Evolutionary conservation across 495 filamentous ascomycete genomes (phyloP), one percentile per base, ranked within the genome.

Genomic region (Platismatia glauca): DNA sequence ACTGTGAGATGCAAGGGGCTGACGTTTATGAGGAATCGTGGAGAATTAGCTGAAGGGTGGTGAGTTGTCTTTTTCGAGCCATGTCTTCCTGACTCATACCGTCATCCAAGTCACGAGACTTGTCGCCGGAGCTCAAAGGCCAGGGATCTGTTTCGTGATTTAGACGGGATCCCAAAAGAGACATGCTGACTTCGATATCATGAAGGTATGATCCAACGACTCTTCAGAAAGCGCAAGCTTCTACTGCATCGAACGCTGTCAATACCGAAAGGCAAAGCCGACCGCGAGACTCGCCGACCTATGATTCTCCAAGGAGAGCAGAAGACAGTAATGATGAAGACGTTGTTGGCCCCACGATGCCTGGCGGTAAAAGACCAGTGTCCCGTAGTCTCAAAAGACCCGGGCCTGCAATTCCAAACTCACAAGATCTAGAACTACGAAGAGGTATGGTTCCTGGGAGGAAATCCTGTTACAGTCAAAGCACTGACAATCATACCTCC

Each of bases 41-140:
- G 89, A 75, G 91, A 95, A 79, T 79, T 98, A 60, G 88, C 90
- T 3, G 86, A 91, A 72, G 91, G 91, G 31, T 98, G 94, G 93
- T n/a, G n/a, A n/a, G n/a, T n/a, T n/a, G n/a, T n/a, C n/a, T n/a
- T n/a, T n/a, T n/a, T n/a, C n/a, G n/a, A n/a, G n/a, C n/a, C n/a
- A n/a, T n/a, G n/a, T n/a, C n/a, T n/a, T n/a, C n/a, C n/a, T n/a
- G n/a, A n/a, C n/a, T n/a, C n/a, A n/a, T n/a, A n/a, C n/a, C n/a
- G n/a, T n/a, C n/a, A n/a, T n/a, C n/a, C n/a, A n/a, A n/a, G n/a
- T n/a, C n/a, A n/a, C n/a, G n/a, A n/a, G n/a, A n/a, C n/a, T n/a
- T n/a, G n/a, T n/a, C n/a, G n/a, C n/a, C n/a, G n/a, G n/a, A n/a
- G n/a, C n/a, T n/a, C n/a, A n/a, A n/a, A n/a, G n/a, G n/a, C n/a